Evolutionary conservation across 257 asterid genomes (phyloP).

Genomic region (Hygrophila difformis): DNA sequence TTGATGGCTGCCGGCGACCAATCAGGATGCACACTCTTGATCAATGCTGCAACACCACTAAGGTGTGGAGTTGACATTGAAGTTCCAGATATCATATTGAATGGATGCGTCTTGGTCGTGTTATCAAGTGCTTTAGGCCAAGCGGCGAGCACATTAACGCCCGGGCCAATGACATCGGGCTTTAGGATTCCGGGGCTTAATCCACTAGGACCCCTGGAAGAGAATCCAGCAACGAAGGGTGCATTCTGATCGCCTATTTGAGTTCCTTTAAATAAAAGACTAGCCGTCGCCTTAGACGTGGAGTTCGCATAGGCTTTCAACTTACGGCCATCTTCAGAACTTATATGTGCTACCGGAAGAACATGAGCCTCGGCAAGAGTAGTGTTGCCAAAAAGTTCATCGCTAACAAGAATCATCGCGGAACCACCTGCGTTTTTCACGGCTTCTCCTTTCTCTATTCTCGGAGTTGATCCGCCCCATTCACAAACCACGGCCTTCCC

Average conservation of each 20-base stretch:
- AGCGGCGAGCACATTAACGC: constrained; percentile 30
- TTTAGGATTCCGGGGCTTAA: constrained; percentile 26
- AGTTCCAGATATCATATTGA: constrained; percentile 31
- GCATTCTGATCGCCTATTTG: constrained; percentile 19
- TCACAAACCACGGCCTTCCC: constrained; percentile 45
- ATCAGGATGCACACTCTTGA: constrained; percentile 23
- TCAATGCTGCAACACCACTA: constrained; percentile 28
- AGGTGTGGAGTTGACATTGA: constrained; percentile 38
- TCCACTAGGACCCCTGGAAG: constrained; percentile 17
- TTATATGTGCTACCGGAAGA: constrained; percentile 23
- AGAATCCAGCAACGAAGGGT: constrained; percentile 16
- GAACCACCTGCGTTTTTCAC: constrained; percentile 28
- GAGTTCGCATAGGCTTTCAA: constrained; percentile 20
- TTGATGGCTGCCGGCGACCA: constrained; percentile 31
- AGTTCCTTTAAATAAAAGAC: constrained; percentile 24
- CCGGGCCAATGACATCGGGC: constrained; percentile 33
- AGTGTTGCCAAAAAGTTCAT: constrained; percentile 13
- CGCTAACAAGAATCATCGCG: constrained; percentile 28
- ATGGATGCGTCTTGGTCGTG: constrained; percentile 14
- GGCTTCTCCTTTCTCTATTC: constrained; percentile 21
- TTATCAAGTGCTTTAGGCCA: constrained; percentile 24
- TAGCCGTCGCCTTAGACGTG: constrained; percentile 15
- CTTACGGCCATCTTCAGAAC: constrained; percentile 17
- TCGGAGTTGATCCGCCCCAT: background rate
- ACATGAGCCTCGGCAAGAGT: constrained; percentile 7